Evolutionary conservation across 768 basidiomycete genomes (phyloP).

Genomic region (Termitomyces titanicus): DNA sequence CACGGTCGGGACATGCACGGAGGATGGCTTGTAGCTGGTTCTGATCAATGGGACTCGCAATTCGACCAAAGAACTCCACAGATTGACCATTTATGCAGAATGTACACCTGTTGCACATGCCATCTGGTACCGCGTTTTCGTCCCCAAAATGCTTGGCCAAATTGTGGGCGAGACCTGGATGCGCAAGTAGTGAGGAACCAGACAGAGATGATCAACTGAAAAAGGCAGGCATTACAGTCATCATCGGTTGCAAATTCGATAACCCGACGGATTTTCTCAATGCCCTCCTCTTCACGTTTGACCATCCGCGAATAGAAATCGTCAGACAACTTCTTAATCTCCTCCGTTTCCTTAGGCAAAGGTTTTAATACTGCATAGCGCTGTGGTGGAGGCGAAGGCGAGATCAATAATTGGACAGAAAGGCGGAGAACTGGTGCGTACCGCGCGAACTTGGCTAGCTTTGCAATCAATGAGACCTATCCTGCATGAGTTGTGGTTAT

Average conservation of each 20-base stretch:
- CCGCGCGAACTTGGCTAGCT: conserved; percentile 13
- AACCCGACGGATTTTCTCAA: conserved; percentile 10
- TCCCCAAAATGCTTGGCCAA: conserved; percentile 45
- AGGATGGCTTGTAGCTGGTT: conserved; percentile 33
- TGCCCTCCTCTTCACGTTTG: conserved; percentile 12
- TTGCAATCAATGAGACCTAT: conserved; percentile 10
- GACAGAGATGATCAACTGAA: neutral
- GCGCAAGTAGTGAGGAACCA: neutral
- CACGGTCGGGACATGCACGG: conserved; percentile 39
- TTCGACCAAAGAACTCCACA: conserved; percentile 24
- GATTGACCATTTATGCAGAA: conserved; percentile 35
- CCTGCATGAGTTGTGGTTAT: neutral
- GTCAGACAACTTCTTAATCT: conserved; percentile 8
- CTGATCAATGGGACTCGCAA: conserved; percentile 21
- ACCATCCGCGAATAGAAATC: conserved; percentile 8
- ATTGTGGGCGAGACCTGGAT: conserved; percentile 36
- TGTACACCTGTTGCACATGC: conserved; percentile 39
- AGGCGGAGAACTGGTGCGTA: neutral
- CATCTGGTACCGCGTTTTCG: conserved; percentile 32
- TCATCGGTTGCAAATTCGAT: conserved; percentile 13
- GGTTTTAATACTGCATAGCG: conserved; percentile 10
- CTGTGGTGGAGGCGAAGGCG: neutral
- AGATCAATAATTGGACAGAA: neutral
- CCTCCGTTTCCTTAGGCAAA: conserved; percentile 3
- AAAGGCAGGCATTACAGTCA: conserved; percentile 5